phyloP scores from a whole-genome alignment of 1,284 basidiomycete genomes.

The Puccinia triticina region DNA sequence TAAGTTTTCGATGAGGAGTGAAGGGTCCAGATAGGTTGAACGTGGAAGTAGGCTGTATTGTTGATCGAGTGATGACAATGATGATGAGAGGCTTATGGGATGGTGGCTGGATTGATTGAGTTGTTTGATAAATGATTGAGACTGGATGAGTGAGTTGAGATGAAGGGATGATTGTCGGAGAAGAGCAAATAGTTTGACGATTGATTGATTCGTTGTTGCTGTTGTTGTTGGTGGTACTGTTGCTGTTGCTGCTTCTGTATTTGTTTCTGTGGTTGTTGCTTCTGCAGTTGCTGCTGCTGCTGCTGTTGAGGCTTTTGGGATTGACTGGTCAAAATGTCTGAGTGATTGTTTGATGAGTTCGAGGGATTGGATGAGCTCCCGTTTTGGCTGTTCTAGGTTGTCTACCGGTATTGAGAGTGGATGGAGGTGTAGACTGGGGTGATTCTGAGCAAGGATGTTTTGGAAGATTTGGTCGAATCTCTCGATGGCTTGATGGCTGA shows the following conservation, averaged over 20 bases:
- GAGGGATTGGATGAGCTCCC: background rate
- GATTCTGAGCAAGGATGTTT: background rate
- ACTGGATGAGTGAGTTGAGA: slow-evolving; percentile 37
- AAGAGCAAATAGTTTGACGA: slow-evolving; percentile 31
- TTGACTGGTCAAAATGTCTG: slow-evolving; percentile 3
- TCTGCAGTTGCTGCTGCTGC: too few species aligned
- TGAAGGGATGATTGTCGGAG: slow-evolving; percentile 27
- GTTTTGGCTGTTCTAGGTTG: too few species aligned
- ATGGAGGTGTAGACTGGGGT: background rate
- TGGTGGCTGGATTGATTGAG: slow-evolving; percentile 20
- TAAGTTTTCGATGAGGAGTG: slow-evolving; percentile 1
- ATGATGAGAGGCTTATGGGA: slow-evolving; percentile 11
- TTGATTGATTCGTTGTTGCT: background rate
- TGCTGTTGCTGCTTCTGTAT: background rate
- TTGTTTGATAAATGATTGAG: slow-evolving; percentile 20
- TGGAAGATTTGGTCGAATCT: background rate
- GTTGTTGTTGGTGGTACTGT: background rate
- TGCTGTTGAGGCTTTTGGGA: background rate
- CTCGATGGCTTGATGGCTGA: background rate
- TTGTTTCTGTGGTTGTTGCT: background rate
- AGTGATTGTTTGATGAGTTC: slow-evolving; percentile 12
- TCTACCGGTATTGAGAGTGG: background rate
- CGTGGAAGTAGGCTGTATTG: background rate
- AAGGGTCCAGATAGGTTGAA: slow-evolving; percentile 1
- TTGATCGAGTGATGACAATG: background rate